Conservation (phyloP, 805 yeast genomes). For the Metschnikowia bowlesiae region DNA sequence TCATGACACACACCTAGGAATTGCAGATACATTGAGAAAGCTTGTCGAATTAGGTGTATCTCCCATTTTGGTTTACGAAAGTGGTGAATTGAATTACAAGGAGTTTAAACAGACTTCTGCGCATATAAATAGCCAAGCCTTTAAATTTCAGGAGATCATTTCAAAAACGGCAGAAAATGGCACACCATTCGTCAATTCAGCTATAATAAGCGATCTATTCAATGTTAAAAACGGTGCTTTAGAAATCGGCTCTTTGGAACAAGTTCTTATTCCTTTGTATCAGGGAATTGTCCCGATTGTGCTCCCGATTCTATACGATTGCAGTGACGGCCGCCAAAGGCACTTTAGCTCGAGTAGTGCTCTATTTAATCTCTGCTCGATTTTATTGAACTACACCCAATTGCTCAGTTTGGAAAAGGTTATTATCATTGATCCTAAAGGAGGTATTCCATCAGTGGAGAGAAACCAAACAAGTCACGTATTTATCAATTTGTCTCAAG, state of each 20-base stretch:
- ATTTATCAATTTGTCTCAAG: conserved; percentile 79
- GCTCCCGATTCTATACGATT: conserved; percentile 48
- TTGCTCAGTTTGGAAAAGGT: conserved; percentile 71
- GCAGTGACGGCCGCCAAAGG: conserved; percentile 20
- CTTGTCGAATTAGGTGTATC: conserved; percentile 63
- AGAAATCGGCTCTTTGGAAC: conserved; percentile 24
- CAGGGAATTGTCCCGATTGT: conserved; percentile 59
- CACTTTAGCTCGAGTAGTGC: conserved; percentile 23
- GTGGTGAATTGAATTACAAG: conserved; percentile 21
- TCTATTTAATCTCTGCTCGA: conserved; percentile 22
- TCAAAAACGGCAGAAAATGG: conserved; percentile 19
- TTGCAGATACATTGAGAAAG: conserved; percentile 53
- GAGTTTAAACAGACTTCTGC: conserved; percentile 30
- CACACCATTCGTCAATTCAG: conserved; percentile 21
- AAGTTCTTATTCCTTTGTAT: conserved; percentile 36
- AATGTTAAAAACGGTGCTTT: conserved; percentile 10
- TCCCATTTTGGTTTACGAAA: conserved; percentile 65
- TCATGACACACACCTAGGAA: conserved; percentile 35
- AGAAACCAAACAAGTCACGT: conserved; percentile 82
- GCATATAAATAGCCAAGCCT: conserved; percentile 30
- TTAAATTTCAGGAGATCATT: conserved; percentile 23
- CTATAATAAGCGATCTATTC: conserved; percentile 27
- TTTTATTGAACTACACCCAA: conserved; percentile 24
- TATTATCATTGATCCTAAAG: conserved; percentile 70
- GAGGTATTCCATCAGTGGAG: conserved; percentile 89